A percentile compares a stretch with the other conserved stretches of the same genome.
Evolutionary conservation across 345 rosid genomes (phyloP).

Genomic region (Sisymbrium altissimum): DNA sequence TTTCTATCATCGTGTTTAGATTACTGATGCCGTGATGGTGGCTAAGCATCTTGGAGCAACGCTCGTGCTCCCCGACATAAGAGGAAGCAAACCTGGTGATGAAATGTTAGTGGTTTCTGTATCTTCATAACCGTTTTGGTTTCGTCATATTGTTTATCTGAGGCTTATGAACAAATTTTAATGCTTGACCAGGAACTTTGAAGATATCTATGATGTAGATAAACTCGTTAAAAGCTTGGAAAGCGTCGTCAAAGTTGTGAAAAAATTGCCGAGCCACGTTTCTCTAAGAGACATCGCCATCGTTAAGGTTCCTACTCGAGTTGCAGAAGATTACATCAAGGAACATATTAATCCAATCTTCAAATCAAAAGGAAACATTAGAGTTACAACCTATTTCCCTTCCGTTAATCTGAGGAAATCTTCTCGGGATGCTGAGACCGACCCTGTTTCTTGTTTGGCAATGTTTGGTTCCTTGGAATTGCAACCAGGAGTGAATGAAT

Average conservation of each 20-base stretch:
- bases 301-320: slow-evolving; percentile 84
- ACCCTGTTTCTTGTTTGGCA: slow-evolving; percentile 73
- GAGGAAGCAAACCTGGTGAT: slow-evolving; percentile 94
- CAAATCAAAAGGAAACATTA: slow-evolving; percentile 70
- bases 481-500: slow-evolving; percentile 64
- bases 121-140: not conserved
- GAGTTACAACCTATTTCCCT: slow-evolving; percentile 88
- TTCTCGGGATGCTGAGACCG: slow-evolving; percentile 46
- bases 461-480: slow-evolving; percentile 82
- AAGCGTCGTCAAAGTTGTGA: slow-evolving; percentile 63
- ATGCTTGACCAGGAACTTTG: slow-evolving; percentile 65
- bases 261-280: slow-evolving; percentile 54
- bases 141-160: not conserved
- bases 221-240: slow-evolving; percentile 66
- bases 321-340: slow-evolving; percentile 67
- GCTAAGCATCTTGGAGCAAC: slow-evolving; percentile 73
- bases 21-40: slow-evolving; percentile 86
- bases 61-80: slow-evolving; percentile 82
- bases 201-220: slow-evolving; percentile 77
- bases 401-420: slow-evolving; percentile 83
- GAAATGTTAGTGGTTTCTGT: slow-evolving; percentile 48
- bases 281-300: slow-evolving; percentile 62
- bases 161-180: not conserved
- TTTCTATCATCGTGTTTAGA: slow-evolving; percentile 26
- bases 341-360: slow-evolving; percentile 67